Conservation (phyloP, 805 yeast species). For the Naumovozyma baii region DNA sequence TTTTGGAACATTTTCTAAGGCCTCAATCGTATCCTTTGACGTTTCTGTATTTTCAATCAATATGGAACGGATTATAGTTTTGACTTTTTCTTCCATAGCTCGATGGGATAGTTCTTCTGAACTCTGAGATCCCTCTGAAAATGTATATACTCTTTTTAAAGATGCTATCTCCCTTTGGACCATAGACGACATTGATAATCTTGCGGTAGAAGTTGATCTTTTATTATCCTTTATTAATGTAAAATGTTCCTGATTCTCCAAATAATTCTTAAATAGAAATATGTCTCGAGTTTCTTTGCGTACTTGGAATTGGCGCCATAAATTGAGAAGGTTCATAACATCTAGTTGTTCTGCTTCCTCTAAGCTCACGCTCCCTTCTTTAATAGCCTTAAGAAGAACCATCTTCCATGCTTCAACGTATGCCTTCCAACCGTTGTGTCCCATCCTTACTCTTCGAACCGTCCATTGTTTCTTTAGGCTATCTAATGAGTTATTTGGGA, state of each 20-base stretch:
- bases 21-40: conserved; percentile 23
- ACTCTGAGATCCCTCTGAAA: neutral
- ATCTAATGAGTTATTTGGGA: conserved; percentile 35
- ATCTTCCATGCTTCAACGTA: conserved; percentile 55
- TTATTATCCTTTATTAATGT: conserved; percentile 31
- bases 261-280: conserved; percentile 28
- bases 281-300: conserved; percentile 10
- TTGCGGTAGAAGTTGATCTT: conserved; percentile 26
- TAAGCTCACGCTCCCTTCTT: conserved; percentile 41
- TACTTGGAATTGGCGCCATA: conserved; percentile 56
- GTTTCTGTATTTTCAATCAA: conserved; percentile 24
- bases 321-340: conserved; percentile 40
- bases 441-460: conserved; percentile 46
- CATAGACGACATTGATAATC: conserved; percentile 54
- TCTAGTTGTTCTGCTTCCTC: conserved; percentile 45
- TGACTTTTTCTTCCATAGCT: conserved; percentile 20
- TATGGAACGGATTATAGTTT: conserved; percentile 30
- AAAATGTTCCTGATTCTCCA: conserved; percentile 41
- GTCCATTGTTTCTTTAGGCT: conserved; percentile 57
- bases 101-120: conserved; percentile 5
- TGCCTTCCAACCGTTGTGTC: conserved; percentile 46
- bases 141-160: conserved; percentile 37
- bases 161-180: conserved; percentile 55
- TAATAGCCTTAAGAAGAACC: conserved; percentile 49
- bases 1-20: conserved; percentile 34